These are phyloP conservation scores for Coffea humblotiana DNA, from an alignment of 305 asterid species.

Conservation along the genomic window DNA sequence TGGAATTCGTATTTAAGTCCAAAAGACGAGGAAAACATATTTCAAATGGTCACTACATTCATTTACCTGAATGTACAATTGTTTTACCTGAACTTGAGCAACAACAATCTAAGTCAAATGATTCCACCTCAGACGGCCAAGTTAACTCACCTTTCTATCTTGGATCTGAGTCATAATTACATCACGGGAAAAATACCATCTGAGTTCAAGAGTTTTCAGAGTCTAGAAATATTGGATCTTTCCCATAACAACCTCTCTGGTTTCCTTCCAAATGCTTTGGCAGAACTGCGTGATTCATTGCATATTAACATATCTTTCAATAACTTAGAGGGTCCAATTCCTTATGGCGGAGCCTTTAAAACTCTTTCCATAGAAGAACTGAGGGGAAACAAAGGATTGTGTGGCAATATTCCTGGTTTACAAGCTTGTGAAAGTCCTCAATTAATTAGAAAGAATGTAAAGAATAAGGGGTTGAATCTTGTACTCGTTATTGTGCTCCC, in stretches of 20 bases:
- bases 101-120: not conserved
- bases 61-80: no score
- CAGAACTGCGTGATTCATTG: not conserved
- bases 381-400: slow-evolving; percentile 23
- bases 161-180: slow-evolving; percentile 24
- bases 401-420: slow-evolving; percentile 22
- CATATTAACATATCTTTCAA: slow-evolving; percentile 16
- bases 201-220: accelerated
- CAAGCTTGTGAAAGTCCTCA: not conserved
- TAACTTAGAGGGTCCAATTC: slow-evolving; percentile 16
- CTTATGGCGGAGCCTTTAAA: slow-evolving; percentile 1
- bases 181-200: not conserved
- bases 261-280: not conserved
- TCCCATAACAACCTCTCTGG: slow-evolving; percentile 26
- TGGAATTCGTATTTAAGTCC: no score
- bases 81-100: slow-evolving; percentile 14
- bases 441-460: not conserved
- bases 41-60: no score
- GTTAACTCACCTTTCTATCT: accelerated
- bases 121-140: slow-evolving; percentile 2
- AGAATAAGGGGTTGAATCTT: not conserved
- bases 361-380: slow-evolving; percentile 12
- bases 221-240: not conserved
- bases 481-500: slow-evolving; percentile 20
- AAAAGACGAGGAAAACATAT: no score